Evolutionary conservation across 352 stramenopile species (phyloP).

Genomic region (Globisporangium nodosum): DNA sequence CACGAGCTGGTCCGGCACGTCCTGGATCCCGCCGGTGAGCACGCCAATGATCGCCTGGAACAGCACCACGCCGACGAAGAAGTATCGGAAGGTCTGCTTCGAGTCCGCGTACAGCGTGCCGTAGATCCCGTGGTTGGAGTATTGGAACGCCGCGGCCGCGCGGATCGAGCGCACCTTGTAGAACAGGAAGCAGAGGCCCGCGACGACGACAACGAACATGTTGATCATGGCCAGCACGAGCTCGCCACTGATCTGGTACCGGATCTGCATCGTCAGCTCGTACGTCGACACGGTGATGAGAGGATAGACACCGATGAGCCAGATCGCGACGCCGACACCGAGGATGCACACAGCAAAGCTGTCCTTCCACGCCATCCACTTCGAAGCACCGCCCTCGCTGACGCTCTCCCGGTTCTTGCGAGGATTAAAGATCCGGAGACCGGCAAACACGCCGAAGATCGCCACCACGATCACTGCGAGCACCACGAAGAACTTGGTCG

Average conservation of each 20-base stretch:
- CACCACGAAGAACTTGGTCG: constrained; percentile 40
- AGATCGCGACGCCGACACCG: constrained; percentile 43
- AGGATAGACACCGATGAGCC: constrained; percentile 49
- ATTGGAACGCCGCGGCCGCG: constrained; percentile 33
- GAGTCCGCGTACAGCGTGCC: constrained; percentile 55
- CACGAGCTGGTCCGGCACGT: constrained; percentile 44
- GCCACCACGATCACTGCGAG: constrained; percentile 29
- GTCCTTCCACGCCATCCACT: constrained; percentile 18
- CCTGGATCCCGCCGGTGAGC: constrained; percentile 39
- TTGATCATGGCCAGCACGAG: constrained; percentile 42
- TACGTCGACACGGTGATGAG: constrained; percentile 50
- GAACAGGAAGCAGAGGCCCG: constrained; percentile 32
- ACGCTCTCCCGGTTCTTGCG: background rate
- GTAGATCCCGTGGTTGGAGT: constrained; percentile 42
- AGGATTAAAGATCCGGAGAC: background rate
- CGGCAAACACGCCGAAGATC: constrained; percentile 25
- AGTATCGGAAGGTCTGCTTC: constrained; percentile 50
- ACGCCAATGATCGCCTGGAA: constrained; percentile 49
- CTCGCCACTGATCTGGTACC: constrained; percentile 34
- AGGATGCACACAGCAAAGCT: constrained; percentile 50
- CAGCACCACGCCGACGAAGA: constrained; percentile 44
- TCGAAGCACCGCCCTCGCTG: background rate
- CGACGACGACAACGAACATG: constrained; percentile 40
- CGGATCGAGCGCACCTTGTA: constrained; percentile 34
- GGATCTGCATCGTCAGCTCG: constrained; percentile 61